These are phyloP conservation scores for Tricholoma terreum DNA, from an alignment of 768 basidiomycete genomes.

Conservation along the genomic window DNA sequence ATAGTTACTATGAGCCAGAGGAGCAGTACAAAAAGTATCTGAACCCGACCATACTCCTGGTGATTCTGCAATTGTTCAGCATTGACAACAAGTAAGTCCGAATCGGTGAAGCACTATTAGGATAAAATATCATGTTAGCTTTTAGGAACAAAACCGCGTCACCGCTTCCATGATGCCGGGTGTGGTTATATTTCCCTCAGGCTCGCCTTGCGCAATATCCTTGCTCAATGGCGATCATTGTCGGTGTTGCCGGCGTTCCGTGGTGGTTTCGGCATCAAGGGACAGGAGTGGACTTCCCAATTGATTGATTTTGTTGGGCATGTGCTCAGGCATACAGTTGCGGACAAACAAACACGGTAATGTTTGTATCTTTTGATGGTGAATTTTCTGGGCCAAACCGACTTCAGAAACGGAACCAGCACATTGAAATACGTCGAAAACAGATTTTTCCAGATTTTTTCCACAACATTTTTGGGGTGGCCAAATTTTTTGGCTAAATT, in stretches of 20 bases:
- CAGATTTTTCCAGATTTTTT: too few species aligned
- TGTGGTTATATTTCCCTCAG: conserved; percentile 32
- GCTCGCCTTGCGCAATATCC: conserved; percentile 33
- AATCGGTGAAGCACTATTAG: background rate
- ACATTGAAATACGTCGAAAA: too few species aligned
- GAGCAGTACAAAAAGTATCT: conserved; percentile 15
- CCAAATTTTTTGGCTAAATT: too few species aligned
- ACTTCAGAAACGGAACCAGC: too few species aligned
- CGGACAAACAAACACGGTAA: too few species aligned
- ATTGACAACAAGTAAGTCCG: conserved; percentile 15
- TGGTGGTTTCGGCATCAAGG: background rate
- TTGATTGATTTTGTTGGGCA: conserved; percentile 4
- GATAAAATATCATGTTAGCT: conserved; percentile 25
- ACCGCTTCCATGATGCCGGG: conserved; percentile 28
- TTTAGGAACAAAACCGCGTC: conserved; percentile 36
- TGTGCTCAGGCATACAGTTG: too few species aligned
- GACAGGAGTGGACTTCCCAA: background rate
- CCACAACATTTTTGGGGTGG: too few species aligned
- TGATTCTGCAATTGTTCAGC: conserved; percentile 20
- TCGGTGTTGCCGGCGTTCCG: conserved; percentile 6
- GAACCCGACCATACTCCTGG: conserved; percentile 33
- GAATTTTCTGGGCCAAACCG: too few species aligned
- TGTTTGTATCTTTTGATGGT: too few species aligned
- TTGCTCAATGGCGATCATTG: conserved; percentile 31
- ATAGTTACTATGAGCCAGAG: conserved; percentile 34